Evolutionary conservation across 192 early-diverging fungal genomes (phyloP).

Genomic region (Jimgerdemannia flammicorona): DNA sequence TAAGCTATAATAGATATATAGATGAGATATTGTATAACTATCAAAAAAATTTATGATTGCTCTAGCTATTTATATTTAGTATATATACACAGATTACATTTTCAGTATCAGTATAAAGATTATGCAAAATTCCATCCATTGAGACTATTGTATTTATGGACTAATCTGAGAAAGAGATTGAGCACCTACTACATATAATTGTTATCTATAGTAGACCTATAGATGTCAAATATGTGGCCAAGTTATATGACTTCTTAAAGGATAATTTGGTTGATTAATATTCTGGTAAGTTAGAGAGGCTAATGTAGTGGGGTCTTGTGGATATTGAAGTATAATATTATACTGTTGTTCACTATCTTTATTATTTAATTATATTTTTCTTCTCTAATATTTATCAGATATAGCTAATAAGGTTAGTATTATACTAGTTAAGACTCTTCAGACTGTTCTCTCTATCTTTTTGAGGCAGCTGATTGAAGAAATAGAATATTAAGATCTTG

Average conservation of each 20-base stretch:
- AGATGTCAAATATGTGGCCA: slow-evolving; percentile 71
- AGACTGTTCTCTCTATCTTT: slow-evolving; percentile 76
- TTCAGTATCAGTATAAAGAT: no score
- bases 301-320: no score
- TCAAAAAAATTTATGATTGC: no score
- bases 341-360: no score
- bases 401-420: slow-evolving; percentile 72
- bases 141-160: slow-evolving; percentile 66
- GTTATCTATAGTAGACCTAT: slow-evolving; percentile 72
- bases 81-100: no score
- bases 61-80: no score
- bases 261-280: slow-evolving; percentile 73
- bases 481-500: slow-evolving; percentile 65
- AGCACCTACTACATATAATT: slow-evolving; percentile 74
- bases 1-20: no score
- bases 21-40: no score
- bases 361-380: no score
- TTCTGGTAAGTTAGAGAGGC: slow-evolving; percentile 34
- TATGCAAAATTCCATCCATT: slow-evolving; percentile 12
- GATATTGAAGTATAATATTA: no score
- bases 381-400: slow-evolving; percentile 27
- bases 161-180: slow-evolving; percentile 62
- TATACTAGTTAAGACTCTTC: slow-evolving; percentile 73
- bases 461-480: slow-evolving; percentile 70
- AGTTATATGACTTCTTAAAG: slow-evolving; percentile 77